Percentiles rank a stretch among this genome's conserved stretches.
Evolutionary conservation across 257 asterid species (phyloP).

Genomic region (Leptodermis oblonga): DNA sequence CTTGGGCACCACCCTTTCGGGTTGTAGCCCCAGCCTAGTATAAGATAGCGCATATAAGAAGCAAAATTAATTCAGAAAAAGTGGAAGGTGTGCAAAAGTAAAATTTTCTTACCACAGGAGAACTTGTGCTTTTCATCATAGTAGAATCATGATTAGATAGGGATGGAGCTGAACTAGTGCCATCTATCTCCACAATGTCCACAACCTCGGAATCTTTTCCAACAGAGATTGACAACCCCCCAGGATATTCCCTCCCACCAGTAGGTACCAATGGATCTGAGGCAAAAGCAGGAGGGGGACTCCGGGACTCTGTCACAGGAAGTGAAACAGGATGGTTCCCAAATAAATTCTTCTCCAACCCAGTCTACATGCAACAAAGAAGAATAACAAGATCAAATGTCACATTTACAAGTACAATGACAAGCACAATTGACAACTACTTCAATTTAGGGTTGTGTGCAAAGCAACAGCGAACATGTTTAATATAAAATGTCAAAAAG

Average conservation of each 20-base stretch:
- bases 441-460: constrained; percentile 1
- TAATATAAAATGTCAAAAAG: neutral
- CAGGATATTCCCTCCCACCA: constrained; percentile 37
- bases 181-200: constrained; percentile 63
- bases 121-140: constrained; percentile 57
- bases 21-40: constrained; percentile 81
- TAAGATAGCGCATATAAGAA: constrained; percentile 13
- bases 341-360: constrained; percentile 79
- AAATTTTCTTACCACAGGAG: constrained; percentile 54
- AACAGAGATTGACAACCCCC: constrained; percentile 24
- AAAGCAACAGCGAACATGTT: neutral
- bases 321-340: constrained; percentile 80
- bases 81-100: neutral
- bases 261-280: constrained; percentile 56
- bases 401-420: neutral
- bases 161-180: constrained; percentile 50
- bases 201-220: constrained; percentile 38
- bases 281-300: constrained; percentile 87
- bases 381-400: neutral
- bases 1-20: constrained; percentile 58
- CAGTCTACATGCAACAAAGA: constrained; percentile 50
- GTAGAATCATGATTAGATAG: constrained; percentile 51
- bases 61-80: neutral
- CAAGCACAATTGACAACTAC: neutral
- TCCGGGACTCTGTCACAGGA: constrained; percentile 52